Percentiles rank a stretch among this genome's conserved stretches.
phyloP scores from a whole-genome alignment of 1,284 basidiomycete species.

The Puccinia brachypodii region DNA sequence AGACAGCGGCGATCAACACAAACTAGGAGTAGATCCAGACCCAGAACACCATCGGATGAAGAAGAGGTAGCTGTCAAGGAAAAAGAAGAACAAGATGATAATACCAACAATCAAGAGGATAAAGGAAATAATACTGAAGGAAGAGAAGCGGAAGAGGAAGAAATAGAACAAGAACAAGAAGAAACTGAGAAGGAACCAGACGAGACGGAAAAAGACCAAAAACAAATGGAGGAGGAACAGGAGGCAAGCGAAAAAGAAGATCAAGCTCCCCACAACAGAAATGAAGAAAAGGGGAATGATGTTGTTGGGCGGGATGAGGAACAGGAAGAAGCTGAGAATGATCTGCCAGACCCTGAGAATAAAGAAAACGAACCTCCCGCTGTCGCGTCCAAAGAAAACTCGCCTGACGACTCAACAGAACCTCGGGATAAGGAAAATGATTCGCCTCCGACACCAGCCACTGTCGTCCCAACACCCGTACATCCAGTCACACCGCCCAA shows the following conservation, averaged over 20 bases:
- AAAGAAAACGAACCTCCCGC: background rate
- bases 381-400: background rate
- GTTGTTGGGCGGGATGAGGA: background rate
- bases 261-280: conserved; percentile 49
- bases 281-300: conserved; percentile 49
- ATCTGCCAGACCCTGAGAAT: background rate
- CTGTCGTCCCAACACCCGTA: background rate
- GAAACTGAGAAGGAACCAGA: conserved; percentile 48
- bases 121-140: conserved; percentile 32
- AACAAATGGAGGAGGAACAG: conserved; percentile 49
- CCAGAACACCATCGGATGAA: background rate
- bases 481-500: conserved; percentile 24
- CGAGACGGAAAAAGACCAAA: conserved; percentile 40
- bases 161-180: conserved; percentile 41
- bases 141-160: conserved; percentile 23
- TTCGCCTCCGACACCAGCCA: background rate
- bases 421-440: background rate
- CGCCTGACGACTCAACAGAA: background rate
- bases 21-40: background rate
- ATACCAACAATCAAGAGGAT: background rate
- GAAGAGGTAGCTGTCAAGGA: background rate
- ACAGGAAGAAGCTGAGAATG: background rate
- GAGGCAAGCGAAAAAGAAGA: conserved; percentile 49
- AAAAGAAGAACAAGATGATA: background rate
- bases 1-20: conserved; percentile 14